These are phyloP conservation scores for Xylariaceae sp. DNA, from an alignment of 2,329 filamentous ascomycete species.

Conservation along the genomic window DNA sequence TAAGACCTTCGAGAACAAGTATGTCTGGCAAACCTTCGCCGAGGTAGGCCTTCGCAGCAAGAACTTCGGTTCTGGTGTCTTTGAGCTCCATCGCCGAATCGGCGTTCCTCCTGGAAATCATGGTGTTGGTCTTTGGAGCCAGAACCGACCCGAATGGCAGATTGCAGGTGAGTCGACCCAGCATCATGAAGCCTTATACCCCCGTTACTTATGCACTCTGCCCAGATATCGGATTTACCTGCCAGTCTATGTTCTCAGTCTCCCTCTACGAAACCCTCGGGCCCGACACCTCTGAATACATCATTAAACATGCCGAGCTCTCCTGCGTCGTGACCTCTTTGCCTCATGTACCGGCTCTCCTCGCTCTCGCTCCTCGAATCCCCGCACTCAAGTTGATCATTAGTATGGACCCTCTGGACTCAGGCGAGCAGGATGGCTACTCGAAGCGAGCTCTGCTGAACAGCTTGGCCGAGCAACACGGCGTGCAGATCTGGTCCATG, in stretches of 20 bases:
- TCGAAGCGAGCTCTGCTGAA: slow-evolving; percentile 79
- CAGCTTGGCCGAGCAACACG: slow-evolving; percentile 67
- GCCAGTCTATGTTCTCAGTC: slow-evolving; percentile 83
- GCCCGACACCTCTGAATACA: slow-evolving; percentile 87
- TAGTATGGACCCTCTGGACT: slow-evolving; percentile 76
- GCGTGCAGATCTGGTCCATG: slow-evolving; percentile 76
- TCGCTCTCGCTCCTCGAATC: slow-evolving; percentile 73
- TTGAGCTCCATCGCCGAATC: slow-evolving; percentile 71
- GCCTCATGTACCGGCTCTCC: slow-evolving; percentile 72
- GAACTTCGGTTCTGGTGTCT: slow-evolving; percentile 80
- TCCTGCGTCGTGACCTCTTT: slow-evolving; percentile 73
- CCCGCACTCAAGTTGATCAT: slow-evolving; percentile 84
- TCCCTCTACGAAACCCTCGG: slow-evolving; percentile 96
- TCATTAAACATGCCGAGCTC: slow-evolving; percentile 85
- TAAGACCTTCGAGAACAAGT: slow-evolving; percentile 69
- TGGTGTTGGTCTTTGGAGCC: slow-evolving; percentile 79
- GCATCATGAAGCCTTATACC: too few species aligned
- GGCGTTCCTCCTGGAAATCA: slow-evolving; percentile 65
- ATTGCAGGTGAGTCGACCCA: slow-evolving; percentile 55
- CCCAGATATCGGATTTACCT: slow-evolving; percentile 77
- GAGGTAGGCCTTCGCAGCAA: slow-evolving; percentile 75
- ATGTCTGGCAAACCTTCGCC: slow-evolving; percentile 78
- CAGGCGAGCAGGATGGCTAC: slow-evolving; percentile 69
- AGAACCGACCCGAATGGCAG: slow-evolving; percentile 87
- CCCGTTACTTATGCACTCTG: slow-evolving; percentile 1